Evolutionary conservation across 371 early-diverging fungal species (phyloP), one percentile per base, ranked within the genome.

Genomic region (Actinomortierella ambigua): DNA sequence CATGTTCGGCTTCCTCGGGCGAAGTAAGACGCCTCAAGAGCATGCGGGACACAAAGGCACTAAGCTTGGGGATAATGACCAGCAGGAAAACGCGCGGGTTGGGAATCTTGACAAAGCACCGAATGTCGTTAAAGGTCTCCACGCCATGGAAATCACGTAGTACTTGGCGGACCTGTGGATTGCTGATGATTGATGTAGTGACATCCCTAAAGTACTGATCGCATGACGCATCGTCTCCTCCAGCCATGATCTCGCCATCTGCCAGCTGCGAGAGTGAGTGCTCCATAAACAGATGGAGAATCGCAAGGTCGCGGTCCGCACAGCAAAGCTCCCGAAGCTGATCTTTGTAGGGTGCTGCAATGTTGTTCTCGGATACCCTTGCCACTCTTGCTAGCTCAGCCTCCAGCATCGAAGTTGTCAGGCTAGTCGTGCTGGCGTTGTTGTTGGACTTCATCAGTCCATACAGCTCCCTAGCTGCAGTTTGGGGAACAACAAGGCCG

Each of bases 81-180:
- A 90, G 71, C 2, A 89, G 61, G 57, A 90, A 87, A 13, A 83
- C 77, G 20, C 82, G 78, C 3, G 84, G 65, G 46, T 85, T 81
- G 58, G 82, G 79, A 8, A 81, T 80, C 65, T 90, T 90, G 61
- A 92, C 82, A 77, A 88, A 90, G 54, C 90, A 90, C 20, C 82
- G 78, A 44, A 83, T 79, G 40, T 88, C 76, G 24, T 68, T 49
- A n/a, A 83, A 76, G 11, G 76, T 69, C 34, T 50, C 49, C 29
- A 65, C 61, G 53, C 76, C 68, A 39, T 76, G 63, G 26, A 66
- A 68, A 8, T 64, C 57, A 57, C 61, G 57, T 9, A 66, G 27
- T 3, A 62, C 50, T 49, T 69, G 65, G 14, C 65, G 63, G 22
- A 75, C 51, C 23, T 75, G 64, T 5, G 64, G 49, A 42, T 51